phyloP scores from a whole-genome alignment of 495 filamentous ascomycete species.

The Neurospora sp. region DNA sequence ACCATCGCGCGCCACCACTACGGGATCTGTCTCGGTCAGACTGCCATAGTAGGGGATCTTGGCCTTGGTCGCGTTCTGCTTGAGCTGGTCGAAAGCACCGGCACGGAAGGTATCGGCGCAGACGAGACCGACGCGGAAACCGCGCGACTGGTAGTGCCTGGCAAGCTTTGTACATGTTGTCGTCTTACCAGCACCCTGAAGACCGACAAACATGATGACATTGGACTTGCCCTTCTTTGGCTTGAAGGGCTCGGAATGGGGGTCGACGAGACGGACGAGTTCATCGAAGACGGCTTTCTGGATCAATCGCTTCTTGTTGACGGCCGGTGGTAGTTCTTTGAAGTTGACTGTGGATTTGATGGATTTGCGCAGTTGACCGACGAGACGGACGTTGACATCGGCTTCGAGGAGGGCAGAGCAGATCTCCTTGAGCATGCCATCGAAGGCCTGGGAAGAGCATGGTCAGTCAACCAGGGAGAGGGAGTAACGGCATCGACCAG shows the following conservation, averaged over 20 bases:
- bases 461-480: background rate
- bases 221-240: constrained; percentile 94
- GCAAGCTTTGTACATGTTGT: constrained; percentile 97
- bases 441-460: constrained; percentile 63
- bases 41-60: constrained; percentile 98
- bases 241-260: constrained; percentile 90
- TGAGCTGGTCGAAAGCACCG: constrained; percentile 95
- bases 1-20: constrained; percentile 82
- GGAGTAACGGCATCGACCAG: background rate
- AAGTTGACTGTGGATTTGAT: constrained; percentile 89
- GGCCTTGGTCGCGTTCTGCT: constrained; percentile 97
- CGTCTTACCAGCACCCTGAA: constrained; percentile 95
- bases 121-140: constrained; percentile 89
- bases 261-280: constrained; percentile 88
- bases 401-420: constrained; percentile 87
- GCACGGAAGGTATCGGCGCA: constrained; percentile 98
- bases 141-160: constrained; percentile 85
- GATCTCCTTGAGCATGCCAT: constrained; percentile 96
- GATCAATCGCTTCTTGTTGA: constrained; percentile 97
- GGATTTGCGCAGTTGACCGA: constrained; percentile 82
- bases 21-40: constrained; percentile 90
- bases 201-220: constrained; percentile 98
- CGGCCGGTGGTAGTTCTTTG: constrained; percentile 71
- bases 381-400: constrained; percentile 94
- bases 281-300: constrained; percentile 98